Evolutionary conservation across 176 grass and related monocot genomes (phyloP), one percentile per base, ranked within the genome.

Genomic region (Oryza punctata): DNA sequence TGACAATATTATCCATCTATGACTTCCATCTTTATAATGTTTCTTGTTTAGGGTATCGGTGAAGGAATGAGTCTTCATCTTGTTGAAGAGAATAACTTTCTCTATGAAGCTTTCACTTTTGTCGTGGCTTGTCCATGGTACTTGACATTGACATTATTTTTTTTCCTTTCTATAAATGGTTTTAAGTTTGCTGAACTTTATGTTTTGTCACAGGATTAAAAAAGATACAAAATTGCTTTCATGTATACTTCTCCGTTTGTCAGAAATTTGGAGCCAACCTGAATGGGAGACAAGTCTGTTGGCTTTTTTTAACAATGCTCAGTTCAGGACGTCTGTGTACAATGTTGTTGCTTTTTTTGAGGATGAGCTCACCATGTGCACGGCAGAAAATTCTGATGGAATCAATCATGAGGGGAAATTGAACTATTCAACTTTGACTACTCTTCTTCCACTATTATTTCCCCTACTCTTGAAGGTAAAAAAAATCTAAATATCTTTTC

Each of bases 391-490:
- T 24, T 43, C 10, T 71, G 24, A 44, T 43, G 69, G 69, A 71
- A 71, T 40, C 12, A 5, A 32, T 32, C 30, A 70, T 11, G 54
- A 14, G 72, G 16, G 30, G 19, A 21, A 59, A 59, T 35, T 29
- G 35, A 67, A 67, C 65, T 35, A 15, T 67, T 67, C 65, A 60
- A 76, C 29, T 60, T 33, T 35, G 50, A 59, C 29, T 37, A 12
- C 47, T 7, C 47, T 75, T n/a, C 1, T 59, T 16, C 47, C 73
- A 21, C 30, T 32, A 7, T 12, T 59, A 35, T 47, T 76, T 60
- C 50, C 73, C 50, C 50, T 23, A 33, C 47, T 76, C 29, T 60
- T 60, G 35, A 60, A 76, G 73, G 72, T 75, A 57, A 10, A 75
- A 75, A 32, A 32, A 32, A 32, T 32, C 30, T 32, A 33, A 19